Evolutionary conservation across 2,329 filamentous ascomycete species (phyloP).

Genomic region (Colletotrichum cereale): DNA sequence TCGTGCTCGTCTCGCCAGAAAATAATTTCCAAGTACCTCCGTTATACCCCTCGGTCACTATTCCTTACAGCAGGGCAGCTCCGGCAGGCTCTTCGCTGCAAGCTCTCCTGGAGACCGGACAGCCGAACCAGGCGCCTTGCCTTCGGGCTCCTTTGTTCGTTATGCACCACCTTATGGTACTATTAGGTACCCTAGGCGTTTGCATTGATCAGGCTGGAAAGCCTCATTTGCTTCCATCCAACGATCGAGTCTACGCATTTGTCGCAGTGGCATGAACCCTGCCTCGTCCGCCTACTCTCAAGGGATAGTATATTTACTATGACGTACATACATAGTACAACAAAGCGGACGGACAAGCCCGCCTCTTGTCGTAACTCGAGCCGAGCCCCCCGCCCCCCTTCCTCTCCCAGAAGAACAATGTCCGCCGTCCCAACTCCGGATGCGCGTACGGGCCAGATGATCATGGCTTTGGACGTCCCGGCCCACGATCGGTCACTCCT

Average conservation of each 20-base stretch:
- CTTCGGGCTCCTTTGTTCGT: not conserved
- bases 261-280: not conserved
- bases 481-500: constrained; percentile 31
- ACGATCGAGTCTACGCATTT: not conserved
- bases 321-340: not conserved
- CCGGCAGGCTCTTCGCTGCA: not conserved
- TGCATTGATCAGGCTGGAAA: constrained; percentile 30
- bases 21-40: constrained; percentile 21
- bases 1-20: not conserved
- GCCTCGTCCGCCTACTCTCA: not conserved
- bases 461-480: not conserved
- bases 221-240: constrained; percentile 29
- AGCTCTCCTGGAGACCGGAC: not conserved
- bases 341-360: not conserved
- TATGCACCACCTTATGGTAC: not conserved
- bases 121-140: constrained; percentile 6
- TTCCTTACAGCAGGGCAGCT: not conserved
- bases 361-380: constrained; percentile 2
- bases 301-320: not conserved
- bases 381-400: not conserved
- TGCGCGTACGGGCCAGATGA: not conserved
- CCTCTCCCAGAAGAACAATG: not conserved
- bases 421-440: not conserved
- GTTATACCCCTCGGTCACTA: not conserved
- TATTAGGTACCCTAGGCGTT: not conserved